Evolutionary conservation across 2,329 filamentous ascomycete species (phyloP).

Genomic region (Penicillium italicum): DNA sequence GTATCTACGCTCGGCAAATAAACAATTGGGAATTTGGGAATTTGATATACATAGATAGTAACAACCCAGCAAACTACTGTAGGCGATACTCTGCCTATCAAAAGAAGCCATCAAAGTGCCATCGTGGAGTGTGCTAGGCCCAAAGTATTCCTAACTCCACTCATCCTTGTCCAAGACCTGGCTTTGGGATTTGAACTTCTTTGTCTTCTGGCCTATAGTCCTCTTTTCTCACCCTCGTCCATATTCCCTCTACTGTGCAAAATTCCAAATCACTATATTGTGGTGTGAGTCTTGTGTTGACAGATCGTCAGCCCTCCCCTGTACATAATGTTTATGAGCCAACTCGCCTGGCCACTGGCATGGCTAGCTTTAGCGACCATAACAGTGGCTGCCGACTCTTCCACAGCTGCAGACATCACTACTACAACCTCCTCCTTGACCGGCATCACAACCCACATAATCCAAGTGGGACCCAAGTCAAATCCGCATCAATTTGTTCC

Average conservation of each 20-base stretch:
- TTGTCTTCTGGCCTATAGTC: neutral
- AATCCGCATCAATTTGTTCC: slow-evolving; percentile 35
- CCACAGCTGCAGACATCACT: neutral
- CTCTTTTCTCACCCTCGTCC: neutral
- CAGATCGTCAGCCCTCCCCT: neutral
- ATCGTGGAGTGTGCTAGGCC: neutral
- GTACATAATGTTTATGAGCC: slow-evolving; percentile 6
- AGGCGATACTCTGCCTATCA: neutral
- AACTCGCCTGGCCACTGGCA: slow-evolving; percentile 1
- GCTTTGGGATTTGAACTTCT: neutral
- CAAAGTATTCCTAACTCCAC: neutral
- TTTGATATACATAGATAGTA: neutral
- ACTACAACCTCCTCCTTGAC: slow-evolving; percentile 16
- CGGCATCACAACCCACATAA: slow-evolving; percentile 28
- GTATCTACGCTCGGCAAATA: neutral
- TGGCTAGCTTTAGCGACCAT: slow-evolving; percentile 4
- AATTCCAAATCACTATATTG: neutral
- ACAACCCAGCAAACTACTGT: neutral
- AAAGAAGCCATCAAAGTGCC: neutral
- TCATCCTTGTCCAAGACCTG: neutral
- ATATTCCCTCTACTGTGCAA: neutral
- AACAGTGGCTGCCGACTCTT: neutral
- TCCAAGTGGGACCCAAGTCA: slow-evolving; percentile 33
- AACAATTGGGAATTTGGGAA: no score
- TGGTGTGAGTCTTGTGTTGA: neutral